These are phyloP conservation scores for Psilocybe azurescens DNA, from an alignment of 768 basidiomycete genomes.

Conservation along the genomic window DNA sequence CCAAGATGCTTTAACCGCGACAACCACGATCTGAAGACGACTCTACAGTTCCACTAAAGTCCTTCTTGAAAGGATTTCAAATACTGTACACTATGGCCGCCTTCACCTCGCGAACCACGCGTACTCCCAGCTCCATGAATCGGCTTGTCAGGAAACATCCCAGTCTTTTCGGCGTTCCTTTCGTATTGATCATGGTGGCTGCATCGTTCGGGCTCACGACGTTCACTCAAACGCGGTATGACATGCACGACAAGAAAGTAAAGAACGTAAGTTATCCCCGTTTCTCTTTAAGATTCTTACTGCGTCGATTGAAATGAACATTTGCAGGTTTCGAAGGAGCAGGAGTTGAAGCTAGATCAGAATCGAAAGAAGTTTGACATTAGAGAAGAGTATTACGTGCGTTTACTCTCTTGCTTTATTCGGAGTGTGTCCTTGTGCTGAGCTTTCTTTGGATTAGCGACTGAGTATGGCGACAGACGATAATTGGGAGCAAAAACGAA, in stretches of 20 bases:
- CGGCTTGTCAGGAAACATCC: slow-evolving; percentile 62
- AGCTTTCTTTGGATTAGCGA: slow-evolving; percentile 46
- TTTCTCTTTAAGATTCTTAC: no score
- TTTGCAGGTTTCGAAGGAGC: slow-evolving; percentile 70
- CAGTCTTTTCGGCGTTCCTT: slow-evolving; percentile 83
- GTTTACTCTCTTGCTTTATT: slow-evolving; percentile 34
- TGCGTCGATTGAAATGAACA: neutral
- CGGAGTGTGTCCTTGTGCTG: neutral
- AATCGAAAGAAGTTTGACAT: slow-evolving; percentile 87
- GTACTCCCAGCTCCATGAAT: slow-evolving; percentile 53
- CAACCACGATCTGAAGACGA: neutral
- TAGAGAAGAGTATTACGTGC: slow-evolving; percentile 93
- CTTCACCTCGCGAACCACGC: slow-evolving; percentile 37
- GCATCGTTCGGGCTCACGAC: slow-evolving; percentile 84
- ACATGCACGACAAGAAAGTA: slow-evolving; percentile 82
- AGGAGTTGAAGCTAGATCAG: slow-evolving; percentile 75
- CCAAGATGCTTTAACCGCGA: neutral
- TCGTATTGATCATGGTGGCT: slow-evolving; percentile 82
- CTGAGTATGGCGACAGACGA: slow-evolving; percentile 65
- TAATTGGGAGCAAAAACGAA: slow-evolving; percentile 89
- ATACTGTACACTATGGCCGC: slow-evolving; percentile 11
- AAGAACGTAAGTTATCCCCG: slow-evolving; percentile 53
- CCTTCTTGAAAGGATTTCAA: no score
- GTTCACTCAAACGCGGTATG: slow-evolving; percentile 92
- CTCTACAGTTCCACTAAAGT: neutral